Evolutionary conservation across 768 basidiomycete genomes (phyloP).

Genomic region (Collybiopsis confluens): DNA sequence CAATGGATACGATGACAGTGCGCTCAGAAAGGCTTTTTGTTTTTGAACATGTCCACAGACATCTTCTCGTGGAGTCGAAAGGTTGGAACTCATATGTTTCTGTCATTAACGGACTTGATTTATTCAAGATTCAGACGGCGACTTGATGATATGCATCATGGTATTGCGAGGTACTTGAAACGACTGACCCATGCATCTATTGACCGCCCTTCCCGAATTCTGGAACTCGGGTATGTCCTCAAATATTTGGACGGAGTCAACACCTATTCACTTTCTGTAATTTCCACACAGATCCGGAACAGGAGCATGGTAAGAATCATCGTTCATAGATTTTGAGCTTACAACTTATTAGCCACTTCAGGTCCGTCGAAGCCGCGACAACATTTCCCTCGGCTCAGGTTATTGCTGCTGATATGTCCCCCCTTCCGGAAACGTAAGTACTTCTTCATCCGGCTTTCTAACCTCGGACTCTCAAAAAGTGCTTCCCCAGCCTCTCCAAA

Average conservation of each 20-base stretch:
- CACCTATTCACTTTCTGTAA: not conserved
- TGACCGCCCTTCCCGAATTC: not conserved
- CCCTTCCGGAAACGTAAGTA: constrained; percentile 2
- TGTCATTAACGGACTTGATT: no score
- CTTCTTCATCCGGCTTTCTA: not conserved
- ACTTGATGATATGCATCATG: constrained; percentile 6
- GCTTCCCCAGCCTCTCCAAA: not conserved
- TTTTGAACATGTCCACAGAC: not conserved
- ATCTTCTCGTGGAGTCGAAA: constrained; percentile 5
- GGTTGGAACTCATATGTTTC: not conserved
- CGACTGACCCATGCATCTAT: not conserved
- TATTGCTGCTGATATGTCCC: constrained; percentile 2
- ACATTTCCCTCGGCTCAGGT: not conserved
- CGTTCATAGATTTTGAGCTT: not conserved
- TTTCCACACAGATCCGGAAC: not conserved
- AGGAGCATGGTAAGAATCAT: not conserved
- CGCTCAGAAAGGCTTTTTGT: not conserved
- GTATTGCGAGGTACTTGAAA: constrained; percentile 2
- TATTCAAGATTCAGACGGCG: not conserved
- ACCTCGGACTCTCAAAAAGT: not conserved
- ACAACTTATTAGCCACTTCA: not conserved
- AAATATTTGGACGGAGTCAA: not conserved
- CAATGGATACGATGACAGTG: not conserved
- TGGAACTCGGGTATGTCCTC: constrained; percentile 2
- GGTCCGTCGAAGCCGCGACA: constrained; percentile 5